These are phyloP conservation scores for Amylostereum chailletii DNA, from an alignment of 1,284 basidiomycete species.

Conservation along the genomic window DNA sequence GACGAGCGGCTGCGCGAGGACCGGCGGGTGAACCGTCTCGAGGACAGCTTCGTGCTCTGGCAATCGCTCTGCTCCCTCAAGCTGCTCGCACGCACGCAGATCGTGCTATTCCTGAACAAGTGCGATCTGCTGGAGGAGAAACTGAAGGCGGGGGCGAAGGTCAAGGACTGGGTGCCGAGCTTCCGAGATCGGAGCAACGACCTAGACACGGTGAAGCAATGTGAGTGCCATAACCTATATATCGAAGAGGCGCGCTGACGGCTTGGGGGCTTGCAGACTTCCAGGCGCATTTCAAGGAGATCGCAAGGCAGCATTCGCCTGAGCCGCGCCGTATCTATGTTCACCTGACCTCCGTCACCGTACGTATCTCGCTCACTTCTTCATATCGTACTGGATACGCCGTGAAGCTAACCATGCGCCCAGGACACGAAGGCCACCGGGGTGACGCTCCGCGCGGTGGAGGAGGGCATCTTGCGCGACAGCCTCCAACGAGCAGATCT, in stretches of 20 bases:
- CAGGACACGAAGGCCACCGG: conserved; percentile 65
- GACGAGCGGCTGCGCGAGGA: conserved; percentile 36
- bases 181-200: conserved; percentile 28
- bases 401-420: conserved; percentile 5
- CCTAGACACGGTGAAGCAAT: conserved; percentile 25
- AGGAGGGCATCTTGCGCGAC: conserved; percentile 43
- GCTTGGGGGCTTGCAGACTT: conserved; percentile 21
- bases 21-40: conserved; percentile 32
- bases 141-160: conserved; percentile 46
- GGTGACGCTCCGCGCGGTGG: conserved; percentile 43
- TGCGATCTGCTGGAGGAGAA: conserved; percentile 60
- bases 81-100: conserved; percentile 28
- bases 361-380: conserved; percentile 23
- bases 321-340: conserved; percentile 58
- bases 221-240: conserved; percentile 14
- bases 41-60: conserved; percentile 34
- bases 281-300: conserved; percentile 31
- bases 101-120: conserved; percentile 29
- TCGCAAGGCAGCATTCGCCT: conserved; percentile 24
- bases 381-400: conserved; percentile 2
- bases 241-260: too few species aligned
- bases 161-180: conserved; percentile 46
- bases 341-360: conserved; percentile 68
- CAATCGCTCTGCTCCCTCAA: conserved; percentile 29
- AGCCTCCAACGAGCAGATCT: conserved; percentile 45